Percentiles rank a stretch among this genome's conserved stretches.
phyloP scores from a whole-genome alignment of 495 filamentous ascomycete genomes.

The Talaromyces nanjingensis region DNA sequence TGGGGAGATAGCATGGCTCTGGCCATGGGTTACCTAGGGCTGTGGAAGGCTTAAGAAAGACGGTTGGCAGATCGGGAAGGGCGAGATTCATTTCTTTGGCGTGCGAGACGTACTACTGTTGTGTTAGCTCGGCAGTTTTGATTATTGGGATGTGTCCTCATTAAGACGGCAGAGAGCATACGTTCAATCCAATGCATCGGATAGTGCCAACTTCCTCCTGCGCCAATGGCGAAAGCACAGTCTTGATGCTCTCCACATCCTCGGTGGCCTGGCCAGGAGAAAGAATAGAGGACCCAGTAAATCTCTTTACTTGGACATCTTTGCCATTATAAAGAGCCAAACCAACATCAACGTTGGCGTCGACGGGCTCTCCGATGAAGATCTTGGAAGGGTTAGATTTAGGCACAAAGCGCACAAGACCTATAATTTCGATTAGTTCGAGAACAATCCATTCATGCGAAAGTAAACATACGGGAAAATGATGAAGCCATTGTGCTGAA shows the following conservation, averaged over 20 bases:
- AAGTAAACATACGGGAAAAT: conserved; percentile 32
- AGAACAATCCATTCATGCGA: neutral
- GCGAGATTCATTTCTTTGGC: conserved; percentile 68
- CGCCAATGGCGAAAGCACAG: conserved; percentile 49
- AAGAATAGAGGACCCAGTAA: conserved; percentile 49
- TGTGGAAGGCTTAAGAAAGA: conserved; percentile 78
- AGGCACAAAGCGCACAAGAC: conserved; percentile 54
- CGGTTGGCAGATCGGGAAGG: conserved; percentile 64
- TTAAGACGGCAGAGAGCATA: conserved; percentile 9
- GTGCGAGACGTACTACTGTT: conserved; percentile 57
- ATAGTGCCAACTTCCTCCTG: conserved; percentile 39
- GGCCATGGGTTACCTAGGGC: conserved; percentile 63
- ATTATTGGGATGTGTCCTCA: neutral
- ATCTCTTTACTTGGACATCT: conserved; percentile 47
- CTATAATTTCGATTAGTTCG: conserved; percentile 18
- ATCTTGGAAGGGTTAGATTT: conserved; percentile 42
- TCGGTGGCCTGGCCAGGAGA: conserved; percentile 42
- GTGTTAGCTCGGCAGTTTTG: neutral
- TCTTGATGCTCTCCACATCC: conserved; percentile 40
- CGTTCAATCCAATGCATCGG: conserved; percentile 73
- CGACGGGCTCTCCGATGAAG: conserved; percentile 51
- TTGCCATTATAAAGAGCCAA: conserved; percentile 46
- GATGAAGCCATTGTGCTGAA: conserved; percentile 33
- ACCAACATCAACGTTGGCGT: conserved; percentile 46
- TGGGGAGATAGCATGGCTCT: conserved; percentile 56